Base-by-base conservation (phyloP, 768 basidiomycete species). In the Leccinellum albellum region DNA sequence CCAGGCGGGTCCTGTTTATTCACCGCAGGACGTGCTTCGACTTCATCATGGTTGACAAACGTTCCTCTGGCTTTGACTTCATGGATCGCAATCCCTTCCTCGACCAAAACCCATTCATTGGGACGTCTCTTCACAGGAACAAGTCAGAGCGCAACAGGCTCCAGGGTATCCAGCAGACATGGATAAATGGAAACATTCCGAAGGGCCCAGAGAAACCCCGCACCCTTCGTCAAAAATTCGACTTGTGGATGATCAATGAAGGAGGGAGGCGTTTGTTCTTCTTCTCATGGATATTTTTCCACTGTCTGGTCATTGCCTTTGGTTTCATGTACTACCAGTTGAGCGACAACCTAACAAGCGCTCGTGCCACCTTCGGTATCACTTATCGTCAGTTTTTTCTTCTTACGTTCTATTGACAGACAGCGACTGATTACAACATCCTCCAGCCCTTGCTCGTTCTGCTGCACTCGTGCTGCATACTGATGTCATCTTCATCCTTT, bases 181-280 rank as follows among this genome's bases (percentile, higher is more conserved):
- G 79, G 61, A 81, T 81, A 12, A 70, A 61, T 26, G 61, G 70
- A 15, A 63, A 50, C 44, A 54, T 61, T 33, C 66, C 65, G 6
- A 66, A 61, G 6, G 66, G 69, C 0, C 70, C 70, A 15, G 76
- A 76, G 58, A 65, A 70, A 47, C 76, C 80, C 31, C 71, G 64
- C 52, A 75, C 77, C 3, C 67, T 75, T 47, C 64, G 65, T 45
- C 79, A 84, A 64, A 81, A 71, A 62, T 79, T 82, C 64, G 78
- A 80, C 62, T 64, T 85, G n/a, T 96, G 94, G 94, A 89, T 93
- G 88, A 91, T 94, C 71, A 94, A 95, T 69, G 94, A 95, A 68
- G 94, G 94, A 65, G 85, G 88, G 14, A 80, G 81, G 45, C 79
- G 82, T 53, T 63, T 95, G 37, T 92, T 94, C 78, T 91, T 95